A percentile compares a stretch with the other conserved stretches of the same genome.
These are phyloP conservation scores for Lodderomyces pseudojiufengensis DNA, from an alignment of 1,139 yeast species.

Conservation along the genomic window DNA sequence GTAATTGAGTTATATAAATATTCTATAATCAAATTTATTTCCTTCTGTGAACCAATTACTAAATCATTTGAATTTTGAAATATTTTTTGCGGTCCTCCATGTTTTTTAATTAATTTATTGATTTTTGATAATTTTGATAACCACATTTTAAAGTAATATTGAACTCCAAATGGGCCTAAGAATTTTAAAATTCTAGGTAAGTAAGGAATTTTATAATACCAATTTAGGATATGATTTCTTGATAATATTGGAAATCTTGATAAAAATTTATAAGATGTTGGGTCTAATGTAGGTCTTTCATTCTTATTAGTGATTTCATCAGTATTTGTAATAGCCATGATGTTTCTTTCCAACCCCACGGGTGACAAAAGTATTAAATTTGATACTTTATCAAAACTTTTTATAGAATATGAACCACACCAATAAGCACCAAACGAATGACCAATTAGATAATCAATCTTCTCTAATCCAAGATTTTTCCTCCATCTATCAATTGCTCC, in stretches of 20 bases:
- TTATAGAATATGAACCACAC: slow-evolving; percentile 40
- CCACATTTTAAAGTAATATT: slow-evolving; percentile 42
- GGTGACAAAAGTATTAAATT: slow-evolving; percentile 79
- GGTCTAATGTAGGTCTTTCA: slow-evolving; percentile 36
- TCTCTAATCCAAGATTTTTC: slow-evolving; percentile 22
- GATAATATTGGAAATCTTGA: slow-evolving; percentile 45
- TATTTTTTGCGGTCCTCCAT: slow-evolving; percentile 29
- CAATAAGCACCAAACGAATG: slow-evolving; percentile 49
- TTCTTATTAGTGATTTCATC: slow-evolving; percentile 14
- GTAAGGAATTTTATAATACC: slow-evolving; percentile 44
- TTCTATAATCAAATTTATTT: slow-evolving; percentile 45
- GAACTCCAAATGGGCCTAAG: slow-evolving; percentile 53
- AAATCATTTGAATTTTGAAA: slow-evolving; percentile 28
- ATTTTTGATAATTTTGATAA: slow-evolving; percentile 42
- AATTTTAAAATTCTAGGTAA: slow-evolving; percentile 42
- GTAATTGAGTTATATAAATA: slow-evolving; percentile 61
- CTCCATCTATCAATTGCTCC: slow-evolving; percentile 42
- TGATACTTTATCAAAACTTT: slow-evolving; percentile 54
- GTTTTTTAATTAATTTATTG: slow-evolving; percentile 35
- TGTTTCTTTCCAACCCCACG: slow-evolving; percentile 79
- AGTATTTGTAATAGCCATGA: slow-evolving; percentile 54
- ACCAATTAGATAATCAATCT: slow-evolving; percentile 42
- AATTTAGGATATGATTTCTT: slow-evolving; percentile 22
- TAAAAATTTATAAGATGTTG: slow-evolving; percentile 34
- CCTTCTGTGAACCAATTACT: slow-evolving; percentile 40